Percentiles rank a stretch among this genome's conserved stretches.
Conservation (phyloP, 2,329 filamentous ascomycete species). For the Leptographium radiaticola region DNA sequence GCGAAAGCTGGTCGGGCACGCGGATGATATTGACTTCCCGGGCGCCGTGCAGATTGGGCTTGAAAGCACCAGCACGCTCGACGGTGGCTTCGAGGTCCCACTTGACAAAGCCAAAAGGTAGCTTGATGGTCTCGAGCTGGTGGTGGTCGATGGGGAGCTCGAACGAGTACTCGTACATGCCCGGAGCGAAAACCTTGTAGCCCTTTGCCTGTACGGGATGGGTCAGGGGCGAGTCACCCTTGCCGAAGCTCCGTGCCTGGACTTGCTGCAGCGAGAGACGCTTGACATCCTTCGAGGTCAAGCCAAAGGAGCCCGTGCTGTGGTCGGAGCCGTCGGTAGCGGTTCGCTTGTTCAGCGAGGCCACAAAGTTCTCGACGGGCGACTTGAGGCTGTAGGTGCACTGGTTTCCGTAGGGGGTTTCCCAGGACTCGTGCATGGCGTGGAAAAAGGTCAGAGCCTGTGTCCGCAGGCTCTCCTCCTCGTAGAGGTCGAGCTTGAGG, state of each 20-base stretch:
- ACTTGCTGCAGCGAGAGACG: slow-evolving; percentile 67
- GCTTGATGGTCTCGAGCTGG: slow-evolving; percentile 75
- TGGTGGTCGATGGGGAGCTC: slow-evolving; percentile 83
- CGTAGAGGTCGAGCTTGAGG: slow-evolving; percentile 67
- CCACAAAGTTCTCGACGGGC: slow-evolving; percentile 19
- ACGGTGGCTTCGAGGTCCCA: slow-evolving; percentile 80
- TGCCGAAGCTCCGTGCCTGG: slow-evolving; percentile 74
- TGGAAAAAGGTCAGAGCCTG: slow-evolving; percentile 93
- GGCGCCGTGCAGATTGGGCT: slow-evolving; percentile 69
- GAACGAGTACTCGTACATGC: slow-evolving; percentile 55
- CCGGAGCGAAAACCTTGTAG: slow-evolving; percentile 76
- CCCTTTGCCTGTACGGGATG: slow-evolving; percentile 51
- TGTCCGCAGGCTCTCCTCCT: slow-evolving; percentile 75
- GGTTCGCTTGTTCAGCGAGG: background rate
- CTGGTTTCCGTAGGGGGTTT: slow-evolving; percentile 49
- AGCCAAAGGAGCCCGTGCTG: slow-evolving; percentile 20
- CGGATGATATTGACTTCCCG: slow-evolving; percentile 78
- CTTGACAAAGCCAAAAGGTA: slow-evolving; percentile 74
- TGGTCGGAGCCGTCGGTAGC: slow-evolving; percentile 13
- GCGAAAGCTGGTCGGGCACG: slow-evolving; percentile 72
- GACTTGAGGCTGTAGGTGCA: slow-evolving; percentile 40
- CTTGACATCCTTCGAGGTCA: slow-evolving; percentile 37
- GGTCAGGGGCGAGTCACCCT: slow-evolving; percentile 56
- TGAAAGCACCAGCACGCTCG: slow-evolving; percentile 79
- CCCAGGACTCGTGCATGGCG: slow-evolving; percentile 48